phyloP scores from a whole-genome alignment of 2,329 filamentous ascomycete genomes.

The Escovopsis sp. region DNA sequence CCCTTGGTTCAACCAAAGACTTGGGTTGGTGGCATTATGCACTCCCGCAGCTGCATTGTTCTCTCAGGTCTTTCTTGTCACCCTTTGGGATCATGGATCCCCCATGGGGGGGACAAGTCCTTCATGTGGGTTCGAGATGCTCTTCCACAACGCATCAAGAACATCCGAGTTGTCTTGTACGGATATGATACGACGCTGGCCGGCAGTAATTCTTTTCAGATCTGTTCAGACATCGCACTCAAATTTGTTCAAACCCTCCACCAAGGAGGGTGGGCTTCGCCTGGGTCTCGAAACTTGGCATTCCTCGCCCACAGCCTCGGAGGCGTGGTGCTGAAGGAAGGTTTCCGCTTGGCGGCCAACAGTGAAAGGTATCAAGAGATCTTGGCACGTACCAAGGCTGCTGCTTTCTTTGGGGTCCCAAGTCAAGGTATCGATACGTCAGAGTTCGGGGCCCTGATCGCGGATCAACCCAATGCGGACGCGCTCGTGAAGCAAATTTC shows the following conservation, averaged over 20 bases:
- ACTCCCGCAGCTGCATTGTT: constrained; percentile 2
- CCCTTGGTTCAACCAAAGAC: not conserved
- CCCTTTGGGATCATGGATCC: constrained; percentile 6
- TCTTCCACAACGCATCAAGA: not conserved
- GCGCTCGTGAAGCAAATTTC: not conserved
- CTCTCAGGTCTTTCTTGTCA: constrained; percentile 5
- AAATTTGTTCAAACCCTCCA: not conserved
- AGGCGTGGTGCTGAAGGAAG: constrained; percentile 1
- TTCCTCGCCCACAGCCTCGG: constrained; percentile 4
- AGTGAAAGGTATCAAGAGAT: not conserved
- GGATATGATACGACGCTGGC: constrained; percentile 3
- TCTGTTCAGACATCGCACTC: not conserved
- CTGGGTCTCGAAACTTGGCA: not conserved
- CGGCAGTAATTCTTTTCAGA: not conserved
- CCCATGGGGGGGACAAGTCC: constrained; percentile 1
- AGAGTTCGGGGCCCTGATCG: not conserved
- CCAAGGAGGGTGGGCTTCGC: not conserved
- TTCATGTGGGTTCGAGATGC: constrained; percentile 7
- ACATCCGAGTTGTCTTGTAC: constrained; percentile 2
- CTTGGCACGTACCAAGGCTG: not conserved
- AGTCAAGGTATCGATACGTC: not conserved
- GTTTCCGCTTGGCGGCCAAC: not conserved
- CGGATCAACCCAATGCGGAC: not conserved
- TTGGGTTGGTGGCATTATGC: not conserved
- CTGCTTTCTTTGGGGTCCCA: constrained; percentile 1